Base-by-base conservation (phyloP, 139 green algal species). In the Ettlia oleoabundans region DNA sequence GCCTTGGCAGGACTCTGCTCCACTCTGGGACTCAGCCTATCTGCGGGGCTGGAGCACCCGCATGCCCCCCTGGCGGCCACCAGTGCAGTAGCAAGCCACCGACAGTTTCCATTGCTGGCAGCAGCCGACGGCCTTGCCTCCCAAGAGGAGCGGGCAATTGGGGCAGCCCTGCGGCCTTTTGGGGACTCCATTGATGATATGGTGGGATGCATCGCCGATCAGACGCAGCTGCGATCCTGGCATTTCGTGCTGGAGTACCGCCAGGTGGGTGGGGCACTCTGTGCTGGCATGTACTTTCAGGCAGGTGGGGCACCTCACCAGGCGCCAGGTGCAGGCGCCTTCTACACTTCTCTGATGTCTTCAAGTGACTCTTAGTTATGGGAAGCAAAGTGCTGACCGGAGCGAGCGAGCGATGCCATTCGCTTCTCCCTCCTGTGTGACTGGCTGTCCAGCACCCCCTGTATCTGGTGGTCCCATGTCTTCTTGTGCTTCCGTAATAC, bases 231-330 rank as follows among this genome's bases (percentile, higher is more conserved):
- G 62, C 42, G 30, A 32, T 62, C 62, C 41, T 82, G 76, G 76
- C 62, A 52, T 62, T 82, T 82, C 35, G 19, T 75, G 22, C 42
- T 82, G 0, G 76, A 82, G 51, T 75, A 82, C 18, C 9, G 33
- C 1, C 28, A 75, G 76, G 76, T 74, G 63, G 30, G 76, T 38
- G 8, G n/a, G n/a, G n/a, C n/a, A n/a, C n/a, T n/a, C n/a, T n/a
- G n/a, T n/a, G n/a, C n/a, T n/a, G n/a, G n/a, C n/a, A n/a, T n/a
- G n/a, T n/a, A n/a, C n/a, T n/a, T n/a, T n/a, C n/a, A n/a, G n/a
- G n/a, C n/a, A n/a, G n/a, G n/a, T n/a, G n/a, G n/a, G n/a, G n/a
- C n/a, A n/a, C n/a, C n/a, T n/a, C n/a, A n/a, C n/a, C n/a, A n/a
- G n/a, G n/a, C n/a, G n/a, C n/a, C n/a, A n/a, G n/a, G n/a, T n/a